A percentile compares a stretch with the other conserved stretches of the same genome.
These are phyloP conservation scores for Rhizophagus sp. DNA, from an alignment of 192 early-diverging fungal genomes.

Conservation along the genomic window DNA sequence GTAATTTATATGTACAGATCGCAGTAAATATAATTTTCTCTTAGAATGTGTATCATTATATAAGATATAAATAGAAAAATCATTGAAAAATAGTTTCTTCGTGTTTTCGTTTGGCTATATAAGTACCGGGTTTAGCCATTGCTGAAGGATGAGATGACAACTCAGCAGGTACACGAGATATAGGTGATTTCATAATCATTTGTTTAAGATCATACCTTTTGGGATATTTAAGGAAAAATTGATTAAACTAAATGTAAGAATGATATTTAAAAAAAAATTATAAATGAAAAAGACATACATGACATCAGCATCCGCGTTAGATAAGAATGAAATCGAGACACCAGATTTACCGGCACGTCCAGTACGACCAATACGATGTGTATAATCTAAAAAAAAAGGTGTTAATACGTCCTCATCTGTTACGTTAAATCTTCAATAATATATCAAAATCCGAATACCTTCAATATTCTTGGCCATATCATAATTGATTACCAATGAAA, in stretches of 20 bases:
- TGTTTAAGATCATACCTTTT: conserved; percentile 67
- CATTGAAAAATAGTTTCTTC: conserved; percentile 54
- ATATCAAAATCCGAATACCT: conserved; percentile 45
- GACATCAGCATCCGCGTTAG: conserved; percentile 81
- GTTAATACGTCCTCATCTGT: not conserved
- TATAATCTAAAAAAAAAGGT: conserved; percentile 68
- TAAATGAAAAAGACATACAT: conserved; percentile 62
- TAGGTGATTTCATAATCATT: conserved; percentile 71
- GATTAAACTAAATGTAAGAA: not conserved
- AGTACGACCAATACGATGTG: conserved; percentile 97
- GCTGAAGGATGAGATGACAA: conserved; percentile 83
- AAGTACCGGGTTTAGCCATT: conserved; percentile 70
- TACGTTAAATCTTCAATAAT: conserved; percentile 19
- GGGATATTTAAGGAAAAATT: not conserved
- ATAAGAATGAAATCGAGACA: conserved; percentile 87
- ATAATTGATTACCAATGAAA: conserved; percentile 94
- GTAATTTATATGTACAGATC: no score
- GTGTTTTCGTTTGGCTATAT: conserved; percentile 55
- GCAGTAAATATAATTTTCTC: no score
- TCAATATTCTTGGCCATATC: conserved; percentile 99
- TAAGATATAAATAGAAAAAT: not conserved
- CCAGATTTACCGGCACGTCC: conserved; percentile 95
- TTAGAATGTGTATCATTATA: no score
- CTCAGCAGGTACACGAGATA: conserved; percentile 82
- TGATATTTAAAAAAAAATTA: not conserved